phyloP scores from a whole-genome alignment of 192 early-diverging fungal species.

The Backusella parvicylindrica region DNA sequence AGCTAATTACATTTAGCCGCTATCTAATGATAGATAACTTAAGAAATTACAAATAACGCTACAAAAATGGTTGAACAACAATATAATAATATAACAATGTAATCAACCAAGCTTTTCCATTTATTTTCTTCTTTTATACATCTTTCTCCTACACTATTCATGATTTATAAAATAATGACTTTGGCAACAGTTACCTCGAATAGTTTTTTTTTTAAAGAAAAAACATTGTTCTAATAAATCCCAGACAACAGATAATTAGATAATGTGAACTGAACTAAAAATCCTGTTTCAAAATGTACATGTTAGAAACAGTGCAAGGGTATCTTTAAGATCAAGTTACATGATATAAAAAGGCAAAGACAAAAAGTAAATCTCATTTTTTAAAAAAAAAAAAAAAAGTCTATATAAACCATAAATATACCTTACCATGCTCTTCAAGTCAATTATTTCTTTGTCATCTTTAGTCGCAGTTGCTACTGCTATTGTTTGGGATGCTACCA shows the following conservation, averaged over 20 bases:
- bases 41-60: neutral
- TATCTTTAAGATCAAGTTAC: neutral
- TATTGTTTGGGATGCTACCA: conserved; percentile 4
- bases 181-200: neutral
- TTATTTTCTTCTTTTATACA: neutral
- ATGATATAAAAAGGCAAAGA: neutral
- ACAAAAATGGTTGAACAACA: no score
- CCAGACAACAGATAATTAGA: neutral
- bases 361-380: neutral
- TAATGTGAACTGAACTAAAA: neutral
- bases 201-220: neutral
- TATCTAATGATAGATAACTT: neutral
- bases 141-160: neutral
- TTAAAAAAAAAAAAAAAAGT: neutral
- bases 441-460: neutral
- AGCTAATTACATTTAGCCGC: neutral
- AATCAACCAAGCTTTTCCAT: neutral
- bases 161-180: neutral
- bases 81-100: neutral
- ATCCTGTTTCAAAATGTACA: neutral
- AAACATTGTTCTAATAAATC: neutral
- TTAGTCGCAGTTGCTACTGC: neutral
- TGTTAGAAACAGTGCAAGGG: neutral
- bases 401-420: neutral
- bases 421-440: neutral